Evolutionary conservation across 1,284 basidiomycete species (phyloP).

Genomic region (Cryptococcus sp.): DNA sequence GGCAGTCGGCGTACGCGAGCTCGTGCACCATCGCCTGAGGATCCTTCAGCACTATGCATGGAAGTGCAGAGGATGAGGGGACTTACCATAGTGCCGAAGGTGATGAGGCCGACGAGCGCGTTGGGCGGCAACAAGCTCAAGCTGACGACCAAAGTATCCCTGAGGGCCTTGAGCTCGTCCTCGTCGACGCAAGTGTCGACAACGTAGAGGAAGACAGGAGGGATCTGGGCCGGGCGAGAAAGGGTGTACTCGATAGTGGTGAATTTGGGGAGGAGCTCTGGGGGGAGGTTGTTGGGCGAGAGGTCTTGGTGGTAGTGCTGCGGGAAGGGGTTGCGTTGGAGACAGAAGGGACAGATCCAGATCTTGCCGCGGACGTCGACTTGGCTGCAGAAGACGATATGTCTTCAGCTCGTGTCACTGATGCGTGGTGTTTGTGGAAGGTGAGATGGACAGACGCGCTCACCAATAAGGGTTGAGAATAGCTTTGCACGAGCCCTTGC

Average conservation of each 20-base stretch:
- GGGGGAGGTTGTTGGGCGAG: slow-evolving; percentile 92
- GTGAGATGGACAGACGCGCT: slow-evolving; percentile 26
- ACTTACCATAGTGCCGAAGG: slow-evolving; percentile 91
- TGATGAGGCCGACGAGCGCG: slow-evolving; percentile 93
- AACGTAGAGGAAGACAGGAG: slow-evolving; percentile 95
- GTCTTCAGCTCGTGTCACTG: not conserved
- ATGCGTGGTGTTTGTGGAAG: too few relatives aligned
- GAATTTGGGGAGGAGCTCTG: slow-evolving; percentile 95
- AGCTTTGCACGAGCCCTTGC: slow-evolving; percentile 95
- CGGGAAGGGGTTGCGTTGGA: slow-evolving; percentile 94
- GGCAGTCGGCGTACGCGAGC: slow-evolving; percentile 93
- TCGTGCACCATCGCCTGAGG: slow-evolving; percentile 94
- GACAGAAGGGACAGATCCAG: slow-evolving; percentile 99
- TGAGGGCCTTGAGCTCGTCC: slow-evolving; percentile 91
- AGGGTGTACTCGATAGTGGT: slow-evolving; percentile 99
- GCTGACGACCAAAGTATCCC: slow-evolving; percentile 90
- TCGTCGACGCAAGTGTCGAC: slow-evolving; percentile 97
- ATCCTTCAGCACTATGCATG: not conserved
- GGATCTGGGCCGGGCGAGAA: slow-evolving; percentile 83
- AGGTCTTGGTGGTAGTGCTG: slow-evolving; percentile 97
- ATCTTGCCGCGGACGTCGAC: slow-evolving; percentile 98
- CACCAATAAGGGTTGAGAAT: slow-evolving; percentile 98
- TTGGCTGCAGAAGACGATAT: slow-evolving; percentile 64
- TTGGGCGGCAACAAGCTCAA: slow-evolving; percentile 89
- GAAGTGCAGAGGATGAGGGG: slow-evolving; percentile 1